Evolutionary conservation across 257 asterid species (phyloP).

Genomic region (Voacanga thouarsii): DNA sequence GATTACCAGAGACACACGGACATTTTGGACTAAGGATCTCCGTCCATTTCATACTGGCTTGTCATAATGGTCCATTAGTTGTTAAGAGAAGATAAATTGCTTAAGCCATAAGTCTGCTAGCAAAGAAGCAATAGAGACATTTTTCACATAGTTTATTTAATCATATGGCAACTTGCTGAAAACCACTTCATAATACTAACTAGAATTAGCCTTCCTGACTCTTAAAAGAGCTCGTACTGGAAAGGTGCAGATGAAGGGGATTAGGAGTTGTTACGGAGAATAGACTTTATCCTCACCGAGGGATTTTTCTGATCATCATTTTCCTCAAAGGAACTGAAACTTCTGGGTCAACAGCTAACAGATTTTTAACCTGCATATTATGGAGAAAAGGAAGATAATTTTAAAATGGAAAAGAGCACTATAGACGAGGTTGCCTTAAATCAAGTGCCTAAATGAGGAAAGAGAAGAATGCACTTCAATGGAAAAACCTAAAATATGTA

Average conservation of each 20-base stretch:
- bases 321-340: slow-evolving; percentile 85
- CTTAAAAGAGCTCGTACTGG: background rate
- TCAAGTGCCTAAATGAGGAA: slow-evolving; percentile 7
- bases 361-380: slow-evolving; percentile 75
- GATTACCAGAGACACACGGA: background rate
- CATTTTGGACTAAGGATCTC: background rate
- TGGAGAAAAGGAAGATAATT: slow-evolving; percentile 7
- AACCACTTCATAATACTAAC: background rate
- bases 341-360: slow-evolving; percentile 80
- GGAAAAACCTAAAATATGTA: background rate
- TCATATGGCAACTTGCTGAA: background rate
- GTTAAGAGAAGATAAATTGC: background rate
- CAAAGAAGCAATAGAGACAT: background rate
- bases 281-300: slow-evolving; percentile 51
- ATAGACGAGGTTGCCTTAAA: background rate
- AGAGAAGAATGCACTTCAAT: background rate
- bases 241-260: background rate
- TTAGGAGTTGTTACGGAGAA: background rate
- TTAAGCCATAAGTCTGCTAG: background rate
- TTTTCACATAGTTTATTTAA: background rate
- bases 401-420: background rate
- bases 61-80: background rate
- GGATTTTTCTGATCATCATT: slow-evolving; percentile 85
- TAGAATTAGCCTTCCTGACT: background rate
- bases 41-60: background rate